phyloP scores from a whole-genome alignment of 2,329 filamentous ascomycete genomes.

The Penicillium polonicum region DNA sequence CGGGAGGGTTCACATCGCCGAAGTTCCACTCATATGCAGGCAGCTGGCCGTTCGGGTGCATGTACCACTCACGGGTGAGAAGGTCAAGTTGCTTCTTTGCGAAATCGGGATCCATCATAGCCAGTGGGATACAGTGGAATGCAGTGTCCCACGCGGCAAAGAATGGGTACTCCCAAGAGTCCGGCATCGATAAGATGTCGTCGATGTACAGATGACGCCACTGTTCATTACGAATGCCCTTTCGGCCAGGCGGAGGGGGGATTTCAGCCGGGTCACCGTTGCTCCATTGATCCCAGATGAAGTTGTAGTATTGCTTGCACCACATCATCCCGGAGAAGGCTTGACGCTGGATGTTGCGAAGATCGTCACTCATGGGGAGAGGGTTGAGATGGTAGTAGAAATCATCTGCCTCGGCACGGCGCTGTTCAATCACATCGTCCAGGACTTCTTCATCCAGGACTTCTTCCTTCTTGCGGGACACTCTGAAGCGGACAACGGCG shows the following conservation, averaged over 20 bases:
- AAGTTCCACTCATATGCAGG: constrained; percentile 98
- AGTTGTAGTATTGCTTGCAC: constrained; percentile 96
- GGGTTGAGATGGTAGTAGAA: constrained; percentile 94
- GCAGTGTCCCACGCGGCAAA: constrained; percentile 97
- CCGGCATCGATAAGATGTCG: constrained; percentile 94
- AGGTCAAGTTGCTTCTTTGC: constrained; percentile 97
- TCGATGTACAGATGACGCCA: constrained; percentile 97
- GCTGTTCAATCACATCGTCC: constrained; percentile 83
- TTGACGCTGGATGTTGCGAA: constrained; percentile 92
- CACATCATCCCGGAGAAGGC: constrained; percentile 97
- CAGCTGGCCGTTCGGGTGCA: constrained; percentile 93
- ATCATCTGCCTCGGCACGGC: constrained; percentile 87
- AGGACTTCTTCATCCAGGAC: constrained; percentile 92
- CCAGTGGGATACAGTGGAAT: constrained; percentile 92
- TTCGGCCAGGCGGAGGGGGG: constrained; percentile 76
- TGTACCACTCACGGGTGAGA: constrained; percentile 97
- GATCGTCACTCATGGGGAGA: constrained; percentile 86
- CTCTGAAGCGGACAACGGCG: constrained; percentile 87
- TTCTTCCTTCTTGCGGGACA: constrained; percentile 71
- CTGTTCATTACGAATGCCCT: constrained; percentile 77
- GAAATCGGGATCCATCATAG: constrained; percentile 97
- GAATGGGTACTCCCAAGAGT: constrained; percentile 98
- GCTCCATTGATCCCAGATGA: constrained; percentile 97
- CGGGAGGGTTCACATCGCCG: constrained; percentile 92
- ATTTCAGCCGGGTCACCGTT: constrained; percentile 88